Conservation (phyloP, 2,329 filamentous ascomycete species). For the Truncatella angustata region DNA sequence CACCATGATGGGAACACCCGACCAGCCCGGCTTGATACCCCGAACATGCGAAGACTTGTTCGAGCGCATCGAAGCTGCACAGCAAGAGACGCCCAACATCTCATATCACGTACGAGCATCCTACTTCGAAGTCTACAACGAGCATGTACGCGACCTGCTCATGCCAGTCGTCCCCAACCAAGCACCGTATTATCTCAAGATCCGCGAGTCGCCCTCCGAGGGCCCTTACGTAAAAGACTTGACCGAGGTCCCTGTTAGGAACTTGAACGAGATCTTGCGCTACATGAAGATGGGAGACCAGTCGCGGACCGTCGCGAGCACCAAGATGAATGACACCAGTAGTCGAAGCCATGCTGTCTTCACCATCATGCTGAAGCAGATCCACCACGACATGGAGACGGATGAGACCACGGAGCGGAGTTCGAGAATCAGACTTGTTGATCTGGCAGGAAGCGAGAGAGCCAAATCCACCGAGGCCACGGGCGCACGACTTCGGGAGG, state of each 20-base stretch:
- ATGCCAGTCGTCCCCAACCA: constrained; percentile 69
- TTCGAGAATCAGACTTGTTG: constrained; percentile 90
- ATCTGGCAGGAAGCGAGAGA: constrained; percentile 90
- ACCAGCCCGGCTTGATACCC: constrained; percentile 88
- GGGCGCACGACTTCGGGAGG: constrained; percentile 84
- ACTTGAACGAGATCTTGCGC: constrained; percentile 80
- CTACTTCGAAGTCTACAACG: constrained; percentile 99
- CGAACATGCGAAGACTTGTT: constrained; percentile 96
- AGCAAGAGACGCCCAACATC: constrained; percentile 81
- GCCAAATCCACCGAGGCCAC: constrained; percentile 96
- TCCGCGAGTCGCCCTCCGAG: constrained; percentile 90
- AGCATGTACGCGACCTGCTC: constrained; percentile 92
- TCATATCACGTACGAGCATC: constrained; percentile 97
- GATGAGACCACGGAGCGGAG: constrained; percentile 96
- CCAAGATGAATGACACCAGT: constrained; percentile 99
- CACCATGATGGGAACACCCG: constrained; percentile 90
- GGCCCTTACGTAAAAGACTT: constrained; percentile 96
- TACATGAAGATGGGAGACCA: constrained; percentile 88
- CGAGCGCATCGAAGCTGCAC: constrained; percentile 77
- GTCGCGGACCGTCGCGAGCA: constrained; percentile 86
- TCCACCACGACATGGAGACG: constrained; percentile 95
- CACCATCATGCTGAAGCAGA: constrained; percentile 96
- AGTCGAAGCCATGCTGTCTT: constrained; percentile 97
- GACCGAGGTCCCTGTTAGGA: constrained; percentile 88
- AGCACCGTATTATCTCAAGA: constrained; percentile 89